Conservation (phyloP, 306 rosid genomes). For the Rosa lucieae region DNA sequence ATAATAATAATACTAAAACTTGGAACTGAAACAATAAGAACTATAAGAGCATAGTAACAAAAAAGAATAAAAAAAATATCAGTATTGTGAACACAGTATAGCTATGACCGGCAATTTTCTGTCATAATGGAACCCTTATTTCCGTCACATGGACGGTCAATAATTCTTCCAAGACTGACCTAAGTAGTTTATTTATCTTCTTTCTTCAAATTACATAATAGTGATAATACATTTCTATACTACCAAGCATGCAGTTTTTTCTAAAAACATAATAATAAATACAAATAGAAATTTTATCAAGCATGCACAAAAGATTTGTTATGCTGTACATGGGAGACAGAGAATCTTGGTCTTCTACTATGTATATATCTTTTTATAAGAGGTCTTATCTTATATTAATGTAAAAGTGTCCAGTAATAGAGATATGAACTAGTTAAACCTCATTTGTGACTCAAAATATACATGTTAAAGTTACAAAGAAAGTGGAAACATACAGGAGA, state of each 20-base stretch:
- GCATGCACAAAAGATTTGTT: background rate
- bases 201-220: background rate
- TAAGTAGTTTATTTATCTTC: background rate
- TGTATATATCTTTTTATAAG: background rate
- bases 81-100: background rate
- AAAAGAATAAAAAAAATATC: background rate
- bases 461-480: conserved; percentile 15
- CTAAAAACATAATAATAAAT: no score
- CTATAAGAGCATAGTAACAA: background rate
- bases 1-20: background rate
- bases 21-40: conserved; percentile 10
- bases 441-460: background rate
- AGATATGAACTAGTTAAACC: background rate
- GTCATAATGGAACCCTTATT: background rate
- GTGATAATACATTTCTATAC: background rate
- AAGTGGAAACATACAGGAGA: conserved; percentile 68
- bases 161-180: background rate
- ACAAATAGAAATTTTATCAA: no score
- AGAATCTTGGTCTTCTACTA: background rate
- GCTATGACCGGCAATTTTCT: background rate
- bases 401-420: background rate
- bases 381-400: background rate
- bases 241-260: background rate
- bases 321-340: background rate
- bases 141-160: background rate